Evolutionary conservation across 805 yeast genomes (phyloP), one percentile per base, ranked within the genome.

Genomic region (Candida quercuum): DNA sequence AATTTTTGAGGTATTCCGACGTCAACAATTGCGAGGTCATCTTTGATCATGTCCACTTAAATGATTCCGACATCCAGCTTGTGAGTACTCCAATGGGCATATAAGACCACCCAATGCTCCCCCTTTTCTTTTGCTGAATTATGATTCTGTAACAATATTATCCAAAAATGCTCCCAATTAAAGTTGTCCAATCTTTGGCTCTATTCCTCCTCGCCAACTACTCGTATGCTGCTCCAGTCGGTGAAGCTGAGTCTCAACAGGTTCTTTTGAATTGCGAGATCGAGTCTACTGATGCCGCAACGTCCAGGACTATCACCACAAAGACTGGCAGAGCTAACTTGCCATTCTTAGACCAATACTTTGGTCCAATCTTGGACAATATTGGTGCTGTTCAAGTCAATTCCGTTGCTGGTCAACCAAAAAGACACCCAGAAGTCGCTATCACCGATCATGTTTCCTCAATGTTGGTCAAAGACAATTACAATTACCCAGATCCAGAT

Each of bases 401-500:
- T 10, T 44, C 56, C 28, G 47, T 44, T 26, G 48, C 49, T 17
- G 49, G 53, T 26, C 29, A 38, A 10, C 37, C 49, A 17, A 61
- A 61, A 47, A 53, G 52, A 38, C 31, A 28, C 13, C 47, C 47
- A 13, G 54, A 63, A 15, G 40, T 45, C 10, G 58, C 59, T 11
- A 48, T 60, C 16, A 42, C 55, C 32, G 59, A 60, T 28, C 48
- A 50, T 17, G 46, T 61, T 14, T 59, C 58, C 24, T 45, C 59
- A 26, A 45, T 56, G 42, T 45, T 57, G 26, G 41, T 60, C 28
- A 60, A 57, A 38, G 66, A 61, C 29, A 49, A 53, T 20, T 61
- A 60, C 41, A 34, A 51, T 17, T 60, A 59, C 42, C 67, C 67
- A 29, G 64, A 61, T 40, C 54, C 53, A 20, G 64, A 64, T 40